Conservation (phyloP, 352 stramenopile species). For the Globisporangium okanoganense region DNA sequence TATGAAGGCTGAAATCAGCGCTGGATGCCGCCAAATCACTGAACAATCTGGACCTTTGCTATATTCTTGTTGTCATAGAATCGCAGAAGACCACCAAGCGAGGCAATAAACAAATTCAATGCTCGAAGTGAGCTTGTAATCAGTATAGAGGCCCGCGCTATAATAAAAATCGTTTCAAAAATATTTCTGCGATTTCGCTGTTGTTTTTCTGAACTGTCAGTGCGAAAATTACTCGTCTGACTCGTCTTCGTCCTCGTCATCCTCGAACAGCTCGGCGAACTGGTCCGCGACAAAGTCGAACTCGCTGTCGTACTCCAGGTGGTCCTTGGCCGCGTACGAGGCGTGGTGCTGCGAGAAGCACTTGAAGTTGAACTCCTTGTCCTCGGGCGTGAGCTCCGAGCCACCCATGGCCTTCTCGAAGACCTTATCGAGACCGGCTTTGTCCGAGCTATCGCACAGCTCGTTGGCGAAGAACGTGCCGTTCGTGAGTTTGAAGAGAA, state of each 20-base stretch:
- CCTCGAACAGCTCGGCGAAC: background rate
- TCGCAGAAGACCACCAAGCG: no score
- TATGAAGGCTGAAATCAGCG: no score
- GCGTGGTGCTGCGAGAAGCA: conserved; percentile 2
- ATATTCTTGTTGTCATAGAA: no score
- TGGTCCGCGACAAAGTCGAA: background rate
- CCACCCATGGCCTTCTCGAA: background rate
- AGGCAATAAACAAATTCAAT: no score
- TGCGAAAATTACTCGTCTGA: background rate
- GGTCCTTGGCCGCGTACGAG: background rate
- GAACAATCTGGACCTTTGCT: no score
- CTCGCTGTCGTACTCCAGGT: background rate
- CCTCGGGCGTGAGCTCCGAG: background rate
- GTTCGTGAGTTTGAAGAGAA: background rate
- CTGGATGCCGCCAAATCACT: no score
- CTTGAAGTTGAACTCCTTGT: background rate
- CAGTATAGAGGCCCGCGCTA: no score
- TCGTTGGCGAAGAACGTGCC: background rate
- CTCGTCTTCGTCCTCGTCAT: background rate
- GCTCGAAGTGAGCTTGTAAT: no score
- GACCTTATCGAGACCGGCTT: background rate
- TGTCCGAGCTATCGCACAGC: background rate
- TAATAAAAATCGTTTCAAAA: no score
- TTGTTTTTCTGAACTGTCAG: no score
- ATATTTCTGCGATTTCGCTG: no score